These are phyloP conservation scores for Pseudocercospora ulei DNA, from an alignment of 2,329 filamentous ascomycete genomes.

Conservation along the genomic window DNA sequence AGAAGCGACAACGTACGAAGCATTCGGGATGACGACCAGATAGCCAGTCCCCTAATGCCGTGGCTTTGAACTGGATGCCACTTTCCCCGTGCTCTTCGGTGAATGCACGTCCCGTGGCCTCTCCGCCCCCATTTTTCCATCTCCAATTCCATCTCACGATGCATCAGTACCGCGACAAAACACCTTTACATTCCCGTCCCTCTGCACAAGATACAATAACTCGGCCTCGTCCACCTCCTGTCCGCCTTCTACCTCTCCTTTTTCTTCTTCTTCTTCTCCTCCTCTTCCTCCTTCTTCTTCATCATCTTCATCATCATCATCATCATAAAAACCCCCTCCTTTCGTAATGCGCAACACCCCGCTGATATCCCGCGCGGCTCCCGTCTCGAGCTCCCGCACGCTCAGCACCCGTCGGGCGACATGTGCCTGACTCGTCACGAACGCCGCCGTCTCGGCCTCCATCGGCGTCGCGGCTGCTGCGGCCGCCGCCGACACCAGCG, in stretches of 20 bases:
- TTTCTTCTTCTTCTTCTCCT: conserved; percentile 41
- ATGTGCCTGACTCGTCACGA: conserved; percentile 64
- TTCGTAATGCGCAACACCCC: conserved; percentile 70
- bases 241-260: conserved; percentile 22
- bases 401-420: conserved; percentile 61
- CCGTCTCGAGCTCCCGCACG: conserved; percentile 69
- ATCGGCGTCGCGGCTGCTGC: conserved; percentile 48
- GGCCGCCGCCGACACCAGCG: conserved; percentile 50
- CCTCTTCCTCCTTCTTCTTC: conserved; percentile 69
- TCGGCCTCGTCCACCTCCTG: conserved; percentile 50
- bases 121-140: no score
- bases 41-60: no score
- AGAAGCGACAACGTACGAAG: background rate
- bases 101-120: no score
- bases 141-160: no score
- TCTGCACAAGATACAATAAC: conserved; percentile 68
- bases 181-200: conserved; percentile 69
- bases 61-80: no score
- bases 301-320: conserved; percentile 45
- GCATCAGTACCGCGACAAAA: conserved; percentile 64
- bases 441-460: conserved; percentile 60
- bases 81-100: no score
- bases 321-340: conserved; percentile 39
- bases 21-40: background rate
- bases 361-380: conserved; percentile 80